Conservation (phyloP, 495 filamentous ascomycete species). For the Trichoderma erinaceum region DNA sequence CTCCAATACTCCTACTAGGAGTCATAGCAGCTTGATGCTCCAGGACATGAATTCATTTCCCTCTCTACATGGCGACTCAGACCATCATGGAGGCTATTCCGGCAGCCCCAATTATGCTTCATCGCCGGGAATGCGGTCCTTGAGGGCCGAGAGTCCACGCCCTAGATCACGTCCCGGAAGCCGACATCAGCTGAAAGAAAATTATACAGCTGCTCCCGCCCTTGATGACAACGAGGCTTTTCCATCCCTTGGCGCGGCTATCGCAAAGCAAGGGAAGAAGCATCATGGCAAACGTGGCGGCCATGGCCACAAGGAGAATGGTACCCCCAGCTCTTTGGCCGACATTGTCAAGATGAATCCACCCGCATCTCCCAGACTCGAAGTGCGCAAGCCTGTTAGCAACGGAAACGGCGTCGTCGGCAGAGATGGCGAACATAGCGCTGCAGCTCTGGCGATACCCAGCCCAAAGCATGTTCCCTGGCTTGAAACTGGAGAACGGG, state of each 20-base stretch:
- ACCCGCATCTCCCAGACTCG: conserved; percentile 42
- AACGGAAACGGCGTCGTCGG: conserved; percentile 50
- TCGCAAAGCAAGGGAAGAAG: conserved; percentile 73
- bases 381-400: conserved; percentile 42
- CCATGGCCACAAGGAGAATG: conserved; percentile 64
- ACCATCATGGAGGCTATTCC: conserved; percentile 52
- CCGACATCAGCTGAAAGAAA: conserved; percentile 69
- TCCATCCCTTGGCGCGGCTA: conserved; percentile 79
- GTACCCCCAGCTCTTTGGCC: conserved; percentile 72
- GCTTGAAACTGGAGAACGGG: conserved; percentile 87
- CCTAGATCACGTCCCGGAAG: conserved; percentile 82
- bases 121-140: conserved; percentile 55
- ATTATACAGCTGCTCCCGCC: conserved; percentile 61
- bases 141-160: conserved; percentile 52
- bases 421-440: conserved; percentile 67
- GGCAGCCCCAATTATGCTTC: conserved; percentile 49
- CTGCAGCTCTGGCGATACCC: conserved; percentile 74
- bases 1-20: conserved; percentile 52
- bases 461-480: conserved; percentile 90
- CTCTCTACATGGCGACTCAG: conserved; percentile 58
- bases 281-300: conserved; percentile 84
- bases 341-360: conserved; percentile 93
- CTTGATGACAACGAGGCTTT: conserved; percentile 96
- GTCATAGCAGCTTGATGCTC: conserved; percentile 64
- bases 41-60: conserved; percentile 91